Evolutionary conservation across 176 grass and related monocot genomes (phyloP).

Genomic region (Raddia guianensis): DNA sequence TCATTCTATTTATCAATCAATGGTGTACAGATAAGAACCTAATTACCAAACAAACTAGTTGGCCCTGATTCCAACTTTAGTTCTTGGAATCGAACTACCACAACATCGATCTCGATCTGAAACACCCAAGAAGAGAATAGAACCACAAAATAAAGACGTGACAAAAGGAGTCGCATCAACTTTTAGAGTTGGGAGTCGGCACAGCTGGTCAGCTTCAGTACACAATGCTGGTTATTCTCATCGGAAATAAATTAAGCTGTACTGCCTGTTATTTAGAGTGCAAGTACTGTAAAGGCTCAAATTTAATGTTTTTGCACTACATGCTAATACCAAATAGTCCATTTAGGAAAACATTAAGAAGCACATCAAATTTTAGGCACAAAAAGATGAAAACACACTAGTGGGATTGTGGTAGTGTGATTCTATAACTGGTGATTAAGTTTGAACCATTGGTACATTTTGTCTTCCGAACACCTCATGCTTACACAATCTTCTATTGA

Average conservation of each 20-base stretch:
- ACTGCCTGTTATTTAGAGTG: background rate
- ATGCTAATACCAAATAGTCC: constrained; percentile 25
- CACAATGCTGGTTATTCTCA: constrained; percentile 9
- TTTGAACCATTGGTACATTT: background rate
- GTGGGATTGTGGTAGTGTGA: background rate
- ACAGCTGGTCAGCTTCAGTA: background rate
- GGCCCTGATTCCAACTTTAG: background rate
- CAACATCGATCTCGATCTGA: background rate
- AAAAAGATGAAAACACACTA: background rate
- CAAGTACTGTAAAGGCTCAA: background rate
- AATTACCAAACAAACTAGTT: background rate
- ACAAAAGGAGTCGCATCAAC: background rate
- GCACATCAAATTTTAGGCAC: background rate
- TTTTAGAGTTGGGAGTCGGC: background rate
- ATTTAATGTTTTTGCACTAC: background rate
- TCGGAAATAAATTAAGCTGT: background rate
- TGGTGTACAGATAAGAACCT: background rate
- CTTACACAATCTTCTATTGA: background rate
- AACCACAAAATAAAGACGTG: background rate
- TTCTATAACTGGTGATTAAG: background rate
- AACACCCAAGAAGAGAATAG: background rate
- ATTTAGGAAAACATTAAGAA: background rate
- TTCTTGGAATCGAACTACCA: background rate
- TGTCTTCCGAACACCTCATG: background rate
- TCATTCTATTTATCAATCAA: background rate